phyloP scores from a whole-genome alignment of 169 alveolate genomes.

The Plasmodium blacklocki region DNA sequence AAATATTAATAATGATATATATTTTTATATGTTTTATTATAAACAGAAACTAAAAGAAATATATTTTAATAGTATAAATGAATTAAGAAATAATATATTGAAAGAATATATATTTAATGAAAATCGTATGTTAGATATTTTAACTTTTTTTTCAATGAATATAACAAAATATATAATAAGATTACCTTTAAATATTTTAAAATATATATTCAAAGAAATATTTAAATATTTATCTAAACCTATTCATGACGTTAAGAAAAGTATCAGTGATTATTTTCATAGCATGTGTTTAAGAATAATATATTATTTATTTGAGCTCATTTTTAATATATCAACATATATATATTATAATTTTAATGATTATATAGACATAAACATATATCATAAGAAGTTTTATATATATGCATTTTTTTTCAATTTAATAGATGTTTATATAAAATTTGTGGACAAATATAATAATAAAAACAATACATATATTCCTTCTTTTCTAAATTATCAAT shows the following conservation, averaged over 20 bases:
- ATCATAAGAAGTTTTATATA: constrained; percentile 29
- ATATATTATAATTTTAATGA: constrained; percentile 27
- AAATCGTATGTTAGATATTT: constrained; percentile 11
- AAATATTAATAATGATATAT: background rate
- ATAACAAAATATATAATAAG: constrained; percentile 14
- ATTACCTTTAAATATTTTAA: constrained; percentile 33
- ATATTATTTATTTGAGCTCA: constrained; percentile 39
- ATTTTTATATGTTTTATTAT: background rate
- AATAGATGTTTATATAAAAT: constrained; percentile 42
- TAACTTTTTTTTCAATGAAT: constrained; percentile 10
- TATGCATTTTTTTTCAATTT: constrained; percentile 35
- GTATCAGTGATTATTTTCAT: constrained; percentile 31
- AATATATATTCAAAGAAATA: constrained; percentile 30
- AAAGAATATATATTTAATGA: constrained; percentile 27
- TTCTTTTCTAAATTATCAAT: constrained; percentile 36
- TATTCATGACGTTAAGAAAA: constrained; percentile 58
- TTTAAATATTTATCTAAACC: constrained; percentile 48
- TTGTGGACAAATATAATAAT: constrained; percentile 50
- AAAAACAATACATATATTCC: constrained; percentile 34
- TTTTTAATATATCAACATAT: constrained; percentile 8
- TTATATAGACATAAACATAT: background rate
- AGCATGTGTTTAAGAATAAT: constrained; percentile 37
- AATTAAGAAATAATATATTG: constrained; percentile 13
- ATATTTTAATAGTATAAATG: constrained; percentile 5
- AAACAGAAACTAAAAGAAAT: background rate